Percentiles rank a stretch among this genome's conserved stretches.
phyloP scores from a whole-genome alignment of 2,329 filamentous ascomycete species.

The Taxawa tesnikishii region DNA sequence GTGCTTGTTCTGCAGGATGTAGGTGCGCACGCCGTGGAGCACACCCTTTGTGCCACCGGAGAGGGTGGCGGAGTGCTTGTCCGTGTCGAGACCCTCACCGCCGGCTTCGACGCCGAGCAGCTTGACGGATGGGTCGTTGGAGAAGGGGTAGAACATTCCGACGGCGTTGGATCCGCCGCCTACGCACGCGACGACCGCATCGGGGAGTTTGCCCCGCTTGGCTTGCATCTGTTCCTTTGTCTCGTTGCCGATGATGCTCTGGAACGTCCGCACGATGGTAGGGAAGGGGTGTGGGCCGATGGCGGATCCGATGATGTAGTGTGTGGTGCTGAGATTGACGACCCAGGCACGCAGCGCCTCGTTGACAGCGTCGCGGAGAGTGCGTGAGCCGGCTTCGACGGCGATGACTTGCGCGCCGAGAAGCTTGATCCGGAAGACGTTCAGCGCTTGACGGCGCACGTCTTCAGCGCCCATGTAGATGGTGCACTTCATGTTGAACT shows the following conservation, averaged over 20 bases:
- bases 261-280: slow-evolving; percentile 93
- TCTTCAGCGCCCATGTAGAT: slow-evolving; percentile 99
- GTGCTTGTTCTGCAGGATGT: slow-evolving; percentile 83
- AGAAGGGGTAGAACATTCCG: slow-evolving; percentile 98
- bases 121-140: slow-evolving; percentile 72
- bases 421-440: slow-evolving; percentile 97
- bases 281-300: slow-evolving; percentile 98
- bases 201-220: slow-evolving; percentile 77
- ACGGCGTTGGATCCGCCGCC: slow-evolving; percentile 90
- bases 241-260: slow-evolving; percentile 90
- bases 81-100: slow-evolving; percentile 80
- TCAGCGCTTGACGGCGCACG: slow-evolving; percentile 86
- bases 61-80: slow-evolving; percentile 77
- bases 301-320: slow-evolving; percentile 96
- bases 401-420: slow-evolving; percentile 86
- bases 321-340: slow-evolving; percentile 79
- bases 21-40: slow-evolving; percentile 89
- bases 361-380: slow-evolving; percentile 61
- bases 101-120: slow-evolving; percentile 90
- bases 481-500: slow-evolving; percentile 96
- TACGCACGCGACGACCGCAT: slow-evolving; percentile 92
- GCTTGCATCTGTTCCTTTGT: slow-evolving; percentile 85
- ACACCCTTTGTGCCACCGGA: slow-evolving; percentile 81
- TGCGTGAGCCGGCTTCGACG: slow-evolving; percentile 76
- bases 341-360: slow-evolving; percentile 94